Evolutionary conservation across 2,329 filamentous ascomycete species (phyloP).

Genomic region (Aspergillus ustus): DNA sequence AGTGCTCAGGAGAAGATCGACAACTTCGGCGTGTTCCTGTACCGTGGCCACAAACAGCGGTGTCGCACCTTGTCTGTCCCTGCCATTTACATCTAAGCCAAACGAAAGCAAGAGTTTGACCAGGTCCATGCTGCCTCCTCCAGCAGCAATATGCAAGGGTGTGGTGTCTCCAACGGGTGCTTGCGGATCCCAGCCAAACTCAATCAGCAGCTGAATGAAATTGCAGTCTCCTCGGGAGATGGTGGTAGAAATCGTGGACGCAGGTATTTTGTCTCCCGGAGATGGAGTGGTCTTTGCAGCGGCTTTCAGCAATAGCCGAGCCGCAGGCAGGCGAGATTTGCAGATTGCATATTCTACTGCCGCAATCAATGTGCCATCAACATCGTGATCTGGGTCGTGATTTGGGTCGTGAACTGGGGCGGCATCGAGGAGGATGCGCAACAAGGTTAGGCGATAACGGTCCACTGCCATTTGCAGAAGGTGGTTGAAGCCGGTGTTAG

Average conservation of each 20-base stretch:
- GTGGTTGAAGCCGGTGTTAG: neutral
- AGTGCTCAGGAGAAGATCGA: neutral
- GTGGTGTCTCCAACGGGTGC: neutral
- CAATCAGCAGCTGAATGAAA: neutral
- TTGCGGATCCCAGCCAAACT: neutral
- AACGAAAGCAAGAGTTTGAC: neutral
- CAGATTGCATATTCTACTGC: neutral
- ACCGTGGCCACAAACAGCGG: constrained; percentile 2
- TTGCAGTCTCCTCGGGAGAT: neutral
- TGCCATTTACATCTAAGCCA: neutral
- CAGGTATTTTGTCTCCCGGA: neutral
- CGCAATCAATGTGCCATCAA: neutral
- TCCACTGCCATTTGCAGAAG: neutral
- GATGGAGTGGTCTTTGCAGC: neutral
- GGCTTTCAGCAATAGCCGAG: neutral
- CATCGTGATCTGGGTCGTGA: neutral
- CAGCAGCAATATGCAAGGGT: neutral
- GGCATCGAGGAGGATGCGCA: neutral
- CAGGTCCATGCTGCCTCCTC: neutral
- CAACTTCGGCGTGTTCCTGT: neutral
- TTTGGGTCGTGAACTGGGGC: neutral
- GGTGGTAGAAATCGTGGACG: neutral
- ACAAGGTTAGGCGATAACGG: no score
- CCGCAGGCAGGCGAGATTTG: neutral
- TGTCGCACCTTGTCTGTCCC: neutral